Evolutionary conservation across 371 early-diverging fungal genomes (phyloP), one percentile per base, ranked within the genome.

Genomic region (Apophysomyces sp.): DNA sequence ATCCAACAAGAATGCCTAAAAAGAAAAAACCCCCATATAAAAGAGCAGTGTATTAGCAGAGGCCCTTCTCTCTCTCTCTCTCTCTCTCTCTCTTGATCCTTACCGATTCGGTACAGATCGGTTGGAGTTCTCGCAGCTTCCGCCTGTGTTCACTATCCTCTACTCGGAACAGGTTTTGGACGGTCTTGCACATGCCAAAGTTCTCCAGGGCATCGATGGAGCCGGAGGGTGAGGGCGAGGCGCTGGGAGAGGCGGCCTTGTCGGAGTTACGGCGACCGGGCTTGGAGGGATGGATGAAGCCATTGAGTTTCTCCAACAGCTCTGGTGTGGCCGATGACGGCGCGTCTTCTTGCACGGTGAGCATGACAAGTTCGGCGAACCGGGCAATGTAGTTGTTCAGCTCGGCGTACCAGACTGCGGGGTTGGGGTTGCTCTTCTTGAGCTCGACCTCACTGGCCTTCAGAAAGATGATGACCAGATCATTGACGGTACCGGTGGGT

Each of bases 71-170:
- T 28, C 28, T 60, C 26, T 52, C 37, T 32, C n/a, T 18, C 15
- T 26, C 53, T 26, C 13, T 18, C 18, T 8, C 34, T 3, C 13
- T 21, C 28, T 6, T 15, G 9, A 4, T 16, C 40, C 72, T 69
- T 75, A 81, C 82, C 24, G 77, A 65, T 58, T 81, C 79, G 0
- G 79, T 78, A 51, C 82, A 81, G 39, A 81, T 52, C 24, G 72
- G 58, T 32, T 71, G 67, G 29, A 81, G 54, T 32, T 77, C 79
- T 9, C 77, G 72, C 15, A 81, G 57, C 24, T 77, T 81, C 21
- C 67, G 61, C 18, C 74, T 66, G 36, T 78, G 82, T 36, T 77
- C 77, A 0, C 44, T 55, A 44, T 73, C 61, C 30, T 66, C 66
- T 26, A 77, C 72, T 57, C 77, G 77, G 34, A 81, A 81, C 11